Percentiles rank a stretch among this genome's conserved stretches.
These are phyloP conservation scores for Cardamine occulta DNA, from an alignment of 345 rosid species.

Conservation along the genomic window DNA sequence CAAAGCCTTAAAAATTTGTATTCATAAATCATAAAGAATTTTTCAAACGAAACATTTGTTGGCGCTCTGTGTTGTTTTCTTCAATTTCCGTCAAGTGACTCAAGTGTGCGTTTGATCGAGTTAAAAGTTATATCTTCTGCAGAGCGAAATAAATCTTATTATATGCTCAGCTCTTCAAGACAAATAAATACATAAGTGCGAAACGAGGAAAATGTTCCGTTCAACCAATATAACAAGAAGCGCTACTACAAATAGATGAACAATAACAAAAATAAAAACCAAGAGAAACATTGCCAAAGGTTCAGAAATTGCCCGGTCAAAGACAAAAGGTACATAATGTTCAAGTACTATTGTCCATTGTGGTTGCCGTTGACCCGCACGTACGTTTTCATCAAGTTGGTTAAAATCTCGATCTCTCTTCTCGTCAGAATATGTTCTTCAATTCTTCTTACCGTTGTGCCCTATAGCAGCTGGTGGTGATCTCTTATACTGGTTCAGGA, in stretches of 20 bases:
- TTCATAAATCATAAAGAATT: background rate
- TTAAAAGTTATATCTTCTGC: background rate
- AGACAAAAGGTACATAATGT: slow-evolving; percentile 14
- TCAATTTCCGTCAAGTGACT: background rate
- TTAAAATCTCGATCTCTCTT: slow-evolving; percentile 27
- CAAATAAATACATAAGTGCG: slow-evolving; percentile 2
- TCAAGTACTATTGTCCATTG: background rate
- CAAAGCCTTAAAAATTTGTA: background rate
- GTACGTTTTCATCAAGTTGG: slow-evolving; percentile 1
- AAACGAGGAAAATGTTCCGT: background rate
- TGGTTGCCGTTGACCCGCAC: background rate
- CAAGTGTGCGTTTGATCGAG: background rate
- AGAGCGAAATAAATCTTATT: background rate
- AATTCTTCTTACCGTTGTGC: background rate
- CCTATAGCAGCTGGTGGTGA: slow-evolving; percentile 5
- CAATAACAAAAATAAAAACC: slow-evolving; percentile 7
- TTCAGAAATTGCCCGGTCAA: slow-evolving; percentile 45
- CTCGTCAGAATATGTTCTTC: slow-evolving; percentile 7
- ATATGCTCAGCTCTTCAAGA: background rate
- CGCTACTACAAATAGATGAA: slow-evolving; percentile 7
- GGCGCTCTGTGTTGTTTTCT: background rate
- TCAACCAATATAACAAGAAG: slow-evolving; percentile 4
- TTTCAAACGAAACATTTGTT: background rate
- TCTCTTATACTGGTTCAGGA: background rate
- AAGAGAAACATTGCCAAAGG: slow-evolving; percentile 46